phyloP scores from a whole-genome alignment of 2,329 filamentous ascomycete genomes.

The Colletotrichum chlorophyti region DNA sequence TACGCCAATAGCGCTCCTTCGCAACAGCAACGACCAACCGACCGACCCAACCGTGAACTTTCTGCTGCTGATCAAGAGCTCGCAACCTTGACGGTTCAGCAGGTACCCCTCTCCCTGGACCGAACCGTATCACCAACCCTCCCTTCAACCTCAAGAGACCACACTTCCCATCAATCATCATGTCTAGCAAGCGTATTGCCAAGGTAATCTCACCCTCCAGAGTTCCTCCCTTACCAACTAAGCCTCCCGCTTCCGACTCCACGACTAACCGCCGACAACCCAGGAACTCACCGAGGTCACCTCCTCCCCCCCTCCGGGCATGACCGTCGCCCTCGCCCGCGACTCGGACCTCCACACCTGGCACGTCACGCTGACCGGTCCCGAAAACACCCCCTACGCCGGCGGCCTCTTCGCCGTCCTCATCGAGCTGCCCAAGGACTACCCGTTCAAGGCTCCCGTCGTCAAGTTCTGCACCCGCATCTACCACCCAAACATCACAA shows the following conservation, averaged over 20 bases:
- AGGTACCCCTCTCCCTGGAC: background rate
- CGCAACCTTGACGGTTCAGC: slow-evolving; percentile 4
- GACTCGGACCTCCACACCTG: slow-evolving; percentile 59
- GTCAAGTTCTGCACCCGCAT: slow-evolving; percentile 87
- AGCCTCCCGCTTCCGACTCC: slow-evolving; percentile 30
- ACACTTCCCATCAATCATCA: slow-evolving; percentile 32
- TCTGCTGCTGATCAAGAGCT: background rate
- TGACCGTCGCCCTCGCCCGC: slow-evolving; percentile 52
- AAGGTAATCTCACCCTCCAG: slow-evolving; percentile 40
- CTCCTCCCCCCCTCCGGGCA: slow-evolving; percentile 52
- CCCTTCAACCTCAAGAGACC: background rate
- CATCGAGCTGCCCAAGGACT: slow-evolving; percentile 77
- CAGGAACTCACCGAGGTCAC: slow-evolving; percentile 63
- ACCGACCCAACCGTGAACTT: background rate
- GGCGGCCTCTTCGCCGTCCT: slow-evolving; percentile 78
- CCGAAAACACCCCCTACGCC: slow-evolving; percentile 54
- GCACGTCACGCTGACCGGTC: slow-evolving; percentile 56
- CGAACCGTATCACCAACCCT: background rate
- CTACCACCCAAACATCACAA: slow-evolving; percentile 94
- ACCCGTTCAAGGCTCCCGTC: slow-evolving; percentile 87
- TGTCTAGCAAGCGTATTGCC: slow-evolving; percentile 53
- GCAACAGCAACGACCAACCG: too few species aligned
- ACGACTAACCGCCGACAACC: background rate
- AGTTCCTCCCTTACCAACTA: background rate
- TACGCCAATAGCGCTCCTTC: background rate